phyloP scores from a whole-genome alignment of 768 basidiomycete genomes.

The Lactifluus echinatus region DNA sequence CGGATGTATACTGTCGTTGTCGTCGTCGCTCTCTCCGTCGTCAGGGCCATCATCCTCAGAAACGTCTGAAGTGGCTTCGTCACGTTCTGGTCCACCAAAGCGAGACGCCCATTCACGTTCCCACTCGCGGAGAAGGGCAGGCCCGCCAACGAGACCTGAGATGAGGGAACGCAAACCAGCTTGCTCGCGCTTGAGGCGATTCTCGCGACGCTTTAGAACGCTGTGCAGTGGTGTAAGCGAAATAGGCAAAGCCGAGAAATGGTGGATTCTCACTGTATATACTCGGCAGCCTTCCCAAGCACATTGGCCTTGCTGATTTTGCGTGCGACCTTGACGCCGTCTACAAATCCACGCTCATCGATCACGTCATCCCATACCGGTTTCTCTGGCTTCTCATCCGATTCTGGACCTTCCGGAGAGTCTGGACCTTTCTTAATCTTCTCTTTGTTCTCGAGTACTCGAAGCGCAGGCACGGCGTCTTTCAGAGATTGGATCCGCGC shows the following conservation, averaged over 20 bases:
- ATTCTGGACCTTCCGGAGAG: not conserved
- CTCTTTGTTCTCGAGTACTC: conserved; percentile 57
- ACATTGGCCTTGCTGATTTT: conserved; percentile 91
- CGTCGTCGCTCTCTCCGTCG: conserved; percentile 37
- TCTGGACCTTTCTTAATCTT: conserved; percentile 25
- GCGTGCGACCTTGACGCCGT: conserved; percentile 86
- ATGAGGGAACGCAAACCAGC: conserved; percentile 64
- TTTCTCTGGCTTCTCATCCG: conserved; percentile 2
- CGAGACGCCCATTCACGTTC: conserved; percentile 63
- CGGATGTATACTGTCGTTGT: conserved; percentile 37
- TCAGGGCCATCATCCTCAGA: conserved; percentile 41
- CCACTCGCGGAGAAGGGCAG: conserved; percentile 63
- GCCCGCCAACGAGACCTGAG: conserved; percentile 64
- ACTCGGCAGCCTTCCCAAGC: conserved; percentile 84
- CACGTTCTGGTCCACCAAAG: conserved; percentile 70
- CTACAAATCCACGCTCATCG: conserved; percentile 81
- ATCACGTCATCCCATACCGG: conserved; percentile 40
- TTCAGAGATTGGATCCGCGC: conserved; percentile 76
- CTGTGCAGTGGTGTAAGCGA: conserved; percentile 27
- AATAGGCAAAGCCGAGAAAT: not conserved
- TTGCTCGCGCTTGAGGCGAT: conserved; percentile 63
- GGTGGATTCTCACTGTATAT: conserved; percentile 47
- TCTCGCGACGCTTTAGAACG: conserved; percentile 73
- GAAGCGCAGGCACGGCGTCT: conserved; percentile 74
- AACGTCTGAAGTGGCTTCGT: conserved; percentile 41